phyloP scores from a whole-genome alignment of 2,329 filamentous ascomycete genomes.

The Botrytis fabae region DNA sequence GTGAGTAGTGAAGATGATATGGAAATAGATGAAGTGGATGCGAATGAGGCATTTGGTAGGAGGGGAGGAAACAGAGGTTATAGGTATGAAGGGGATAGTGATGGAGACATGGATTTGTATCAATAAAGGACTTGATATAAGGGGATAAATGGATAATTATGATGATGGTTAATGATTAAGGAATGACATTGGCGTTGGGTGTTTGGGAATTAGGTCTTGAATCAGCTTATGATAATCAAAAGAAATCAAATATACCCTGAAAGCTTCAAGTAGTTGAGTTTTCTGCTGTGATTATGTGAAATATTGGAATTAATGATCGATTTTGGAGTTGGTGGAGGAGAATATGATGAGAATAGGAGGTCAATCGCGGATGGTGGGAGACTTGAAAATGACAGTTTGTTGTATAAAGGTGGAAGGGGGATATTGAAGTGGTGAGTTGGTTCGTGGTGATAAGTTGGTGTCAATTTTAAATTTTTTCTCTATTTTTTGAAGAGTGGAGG shows the following conservation, averaged over 20 bases:
- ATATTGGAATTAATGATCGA: not conserved
- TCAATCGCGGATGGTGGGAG: not conserved
- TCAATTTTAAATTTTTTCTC: not conserved
- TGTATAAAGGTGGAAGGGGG: not conserved
- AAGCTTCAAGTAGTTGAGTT: not conserved
- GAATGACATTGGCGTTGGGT: slow-evolving; percentile 10
- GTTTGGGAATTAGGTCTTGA: not conserved
- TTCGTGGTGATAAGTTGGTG: not conserved
- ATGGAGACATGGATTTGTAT: slow-evolving; percentile 61
- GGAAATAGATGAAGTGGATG: slow-evolving; percentile 55
- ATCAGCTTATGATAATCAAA: not conserved
- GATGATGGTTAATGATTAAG: slow-evolving; percentile 1
- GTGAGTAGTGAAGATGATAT: slow-evolving; percentile 69
- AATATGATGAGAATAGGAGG: not conserved
- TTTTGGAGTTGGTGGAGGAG: not conserved
- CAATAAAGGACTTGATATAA: slow-evolving; percentile 35
- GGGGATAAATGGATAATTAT: not conserved
- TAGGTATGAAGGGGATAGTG: slow-evolving; percentile 27
- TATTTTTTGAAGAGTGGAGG: not conserved
- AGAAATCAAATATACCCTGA: not conserved
- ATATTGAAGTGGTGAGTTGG: not conserved
- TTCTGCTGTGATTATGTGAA: not conserved
- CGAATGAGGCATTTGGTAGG: slow-evolving; percentile 52
- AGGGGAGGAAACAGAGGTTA: slow-evolving; percentile 33
- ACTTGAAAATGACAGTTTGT: not conserved